These are phyloP conservation scores for Suillus paluster DNA, from an alignment of 768 basidiomycete genomes.

Conservation along the genomic window DNA sequence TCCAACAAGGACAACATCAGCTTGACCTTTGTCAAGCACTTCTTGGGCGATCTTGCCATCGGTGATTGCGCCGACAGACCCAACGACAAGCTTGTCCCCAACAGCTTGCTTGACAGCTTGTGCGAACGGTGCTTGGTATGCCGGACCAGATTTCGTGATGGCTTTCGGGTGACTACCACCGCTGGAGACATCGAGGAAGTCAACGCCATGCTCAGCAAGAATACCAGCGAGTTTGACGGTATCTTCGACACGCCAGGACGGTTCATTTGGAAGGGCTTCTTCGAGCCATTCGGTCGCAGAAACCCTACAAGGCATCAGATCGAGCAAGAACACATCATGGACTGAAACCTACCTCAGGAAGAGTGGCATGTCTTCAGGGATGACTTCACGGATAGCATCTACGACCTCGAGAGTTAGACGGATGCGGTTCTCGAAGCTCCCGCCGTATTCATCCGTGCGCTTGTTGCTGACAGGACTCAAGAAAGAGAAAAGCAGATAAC, in stretches of 20 bases:
- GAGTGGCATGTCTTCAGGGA: conserved; percentile 67
- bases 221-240: conserved; percentile 62
- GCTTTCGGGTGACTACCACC: conserved; percentile 59
- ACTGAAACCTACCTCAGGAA: conserved; percentile 57
- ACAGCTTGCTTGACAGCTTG: conserved; percentile 53
- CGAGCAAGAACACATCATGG: not conserved
- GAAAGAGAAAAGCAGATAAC: conserved; percentile 64
- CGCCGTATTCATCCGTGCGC: conserved; percentile 75
- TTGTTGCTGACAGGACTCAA: conserved; percentile 76
- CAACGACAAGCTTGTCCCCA: conserved; percentile 42
- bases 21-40: conserved; percentile 45
- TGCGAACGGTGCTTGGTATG: conserved; percentile 62
- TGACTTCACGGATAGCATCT: conserved; percentile 53
- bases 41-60: conserved; percentile 48
- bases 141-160: conserved; percentile 6
- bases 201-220: conserved; percentile 69
- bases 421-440: conserved; percentile 72
- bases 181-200: conserved; percentile 73
- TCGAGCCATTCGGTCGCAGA: conserved; percentile 80
- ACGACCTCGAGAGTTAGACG: conserved; percentile 67
- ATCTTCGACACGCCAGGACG: conserved; percentile 72
- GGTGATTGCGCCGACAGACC: conserved; percentile 27
- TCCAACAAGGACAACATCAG: conserved; percentile 54
- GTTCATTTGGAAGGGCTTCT: conserved; percentile 56
- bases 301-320: conserved; percentile 42